Evolutionary conservation across 257 asterid genomes (phyloP), one percentile per base, ranked within the genome.

Genomic region (Orobanche coerulescens): DNA sequence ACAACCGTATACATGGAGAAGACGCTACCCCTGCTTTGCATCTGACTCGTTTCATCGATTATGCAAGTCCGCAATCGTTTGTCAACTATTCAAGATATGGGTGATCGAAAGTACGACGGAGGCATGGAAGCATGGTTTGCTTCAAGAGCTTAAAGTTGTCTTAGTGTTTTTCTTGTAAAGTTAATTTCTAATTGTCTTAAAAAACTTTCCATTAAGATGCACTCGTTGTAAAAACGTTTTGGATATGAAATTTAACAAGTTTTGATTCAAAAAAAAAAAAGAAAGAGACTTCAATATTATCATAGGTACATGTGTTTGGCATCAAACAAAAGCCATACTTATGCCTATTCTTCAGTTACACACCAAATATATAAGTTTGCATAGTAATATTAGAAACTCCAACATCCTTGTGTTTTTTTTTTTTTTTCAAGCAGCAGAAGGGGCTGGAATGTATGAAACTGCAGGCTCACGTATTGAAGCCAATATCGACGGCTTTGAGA

Each of bases 371-470:
- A 30, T 1, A 30, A 30, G 1, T 37, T 37, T 9, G 43, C 43
- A 37, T n/a, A n/a, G n/a, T 1, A 37, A 37, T 37, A 37, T 37
- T 37, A 37, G 43, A 37, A 37, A 37, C 43, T 37, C 43, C 43
- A 37, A 0, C 13, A 37, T 37, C 43, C 43, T 37, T 6, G 36
- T 14, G 2, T 10, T 23, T 24, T 23, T 40, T 37, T 3, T 18
- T 10, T 16, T 28, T 63, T 11, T n/a, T 73, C 57, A 84, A 31
- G 88, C 88, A 49, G 88, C 93, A 46, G 93, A 77, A n/a, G 93
- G 88, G 9, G 93, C 93, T 16, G 84, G 76, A 28, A 81, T 39
- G 67, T 75, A 81, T 8, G 88, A 75, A 7, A 81, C 67, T 1
- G 76, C 77, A 13, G 81, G 80, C 67, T 84, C 88, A 1, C 83